These are phyloP conservation scores for Monilinia vaccinii-corymbosi DNA, from an alignment of 2,329 filamentous ascomycete species.

Conservation along the genomic window DNA sequence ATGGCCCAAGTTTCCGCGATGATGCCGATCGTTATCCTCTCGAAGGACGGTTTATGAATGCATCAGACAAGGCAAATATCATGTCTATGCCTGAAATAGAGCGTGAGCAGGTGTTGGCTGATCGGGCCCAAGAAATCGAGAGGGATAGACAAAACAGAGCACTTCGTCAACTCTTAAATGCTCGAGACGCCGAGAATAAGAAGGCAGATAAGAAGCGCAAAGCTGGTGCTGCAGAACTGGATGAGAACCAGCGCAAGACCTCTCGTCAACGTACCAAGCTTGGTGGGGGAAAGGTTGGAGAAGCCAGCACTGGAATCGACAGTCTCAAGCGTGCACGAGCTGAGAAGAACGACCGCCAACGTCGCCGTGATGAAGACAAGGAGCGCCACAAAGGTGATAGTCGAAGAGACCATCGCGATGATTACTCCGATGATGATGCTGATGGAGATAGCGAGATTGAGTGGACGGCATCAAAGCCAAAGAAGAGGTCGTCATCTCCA, in stretches of 20 bases:
- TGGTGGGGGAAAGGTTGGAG: slow-evolving; percentile 56
- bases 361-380: slow-evolving; percentile 52
- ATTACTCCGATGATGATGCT: slow-evolving; percentile 49
- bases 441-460: slow-evolving; percentile 75
- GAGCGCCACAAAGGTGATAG: slow-evolving; percentile 40
- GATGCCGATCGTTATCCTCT: slow-evolving; percentile 68
- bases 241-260: slow-evolving; percentile 67
- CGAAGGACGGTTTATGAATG: slow-evolving; percentile 74
- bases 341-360: slow-evolving; percentile 55
- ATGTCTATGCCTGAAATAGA: slow-evolving; percentile 83
- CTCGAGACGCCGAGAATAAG: slow-evolving; percentile 53
- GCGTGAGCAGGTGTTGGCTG: slow-evolving; percentile 81
- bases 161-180: slow-evolving; percentile 66
- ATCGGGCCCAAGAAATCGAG: slow-evolving; percentile 76
- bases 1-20: slow-evolving; percentile 41
- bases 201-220: slow-evolving; percentile 60
- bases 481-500: slow-evolving; percentile 37
- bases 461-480: slow-evolving; percentile 52
- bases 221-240: slow-evolving; percentile 66
- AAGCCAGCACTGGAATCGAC: slow-evolving; percentile 66
- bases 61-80: slow-evolving; percentile 67
- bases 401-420: slow-evolving; percentile 38
- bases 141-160: slow-evolving; percentile 73
- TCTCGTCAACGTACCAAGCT: slow-evolving; percentile 61
- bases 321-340: slow-evolving; percentile 51